Evolutionary conservation across 2,329 filamentous ascomycete species (phyloP).

Genomic region (Ambrosiella beaveri): DNA sequence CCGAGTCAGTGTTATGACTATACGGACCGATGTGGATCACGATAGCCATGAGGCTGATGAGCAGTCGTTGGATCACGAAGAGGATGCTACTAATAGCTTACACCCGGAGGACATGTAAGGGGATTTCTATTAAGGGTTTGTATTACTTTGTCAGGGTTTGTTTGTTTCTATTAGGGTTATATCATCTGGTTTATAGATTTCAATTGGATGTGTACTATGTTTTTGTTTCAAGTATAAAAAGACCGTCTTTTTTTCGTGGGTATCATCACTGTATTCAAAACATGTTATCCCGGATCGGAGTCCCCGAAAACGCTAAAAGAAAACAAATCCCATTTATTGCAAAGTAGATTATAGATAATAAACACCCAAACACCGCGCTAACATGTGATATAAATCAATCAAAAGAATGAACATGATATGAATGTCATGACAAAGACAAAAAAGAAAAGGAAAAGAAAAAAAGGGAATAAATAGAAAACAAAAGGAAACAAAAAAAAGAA

Average conservation of each 20-base stretch:
- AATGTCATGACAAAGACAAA: no score
- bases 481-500: no score
- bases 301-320: no score
- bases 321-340: no score
- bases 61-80: slow-evolving; percentile 15
- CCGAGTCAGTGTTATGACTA: slow-evolving; percentile 16
- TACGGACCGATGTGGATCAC: slow-evolving; percentile 14
- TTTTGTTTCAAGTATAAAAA: not conserved
- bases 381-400: no score
- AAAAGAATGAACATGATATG: no score
- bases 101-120: slow-evolving; percentile 6
- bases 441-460: no score
- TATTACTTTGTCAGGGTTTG: not conserved
- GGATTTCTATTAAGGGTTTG: not conserved
- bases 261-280: no score
- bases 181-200: not conserved
- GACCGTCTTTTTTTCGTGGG: not conserved
- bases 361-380: no score
- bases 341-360: no score
- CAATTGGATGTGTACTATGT: not conserved
- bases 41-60: slow-evolving; percentile 20
- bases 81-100: slow-evolving; percentile 18
- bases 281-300: no score
- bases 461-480: no score
- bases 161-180: not conserved